Base-by-base conservation (phyloP, 2,329 filamentous ascomycete genomes). In the Penicillium sp. region DNA sequence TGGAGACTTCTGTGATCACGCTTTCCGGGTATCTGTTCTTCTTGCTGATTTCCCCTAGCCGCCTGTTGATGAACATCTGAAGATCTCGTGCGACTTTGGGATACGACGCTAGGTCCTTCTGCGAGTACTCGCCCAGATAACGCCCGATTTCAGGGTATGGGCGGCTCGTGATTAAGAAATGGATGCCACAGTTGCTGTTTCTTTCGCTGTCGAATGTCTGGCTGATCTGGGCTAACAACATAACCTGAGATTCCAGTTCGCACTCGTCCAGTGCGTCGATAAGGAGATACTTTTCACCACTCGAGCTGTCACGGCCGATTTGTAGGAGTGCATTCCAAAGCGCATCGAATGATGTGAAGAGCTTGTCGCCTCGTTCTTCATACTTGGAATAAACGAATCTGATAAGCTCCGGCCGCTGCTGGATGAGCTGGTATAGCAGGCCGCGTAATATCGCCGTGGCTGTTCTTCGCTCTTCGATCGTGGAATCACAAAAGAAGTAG, bases 221-320 rank as follows among this genome's bases (percentile, higher is more conserved):
- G 19, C 35, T 51, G 26, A 67, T 62, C 41, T 66, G 64, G 8
- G 15, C 17, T 9, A 67, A 47, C 1, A 69, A 46, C 1, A 51
- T 60, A n/a, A 60, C 26, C 49, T 66, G 63, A 35, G 66, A 66
- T 17, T 61, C 51, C 5, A 8, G 9, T 9, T 67, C 60, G 21
- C 67, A 70, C 61, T 70, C 68, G 44, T 70, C 68, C 35, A 70
- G 51, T 11, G 67, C 67, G 55, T 70, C 68, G 15, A 62, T 58
- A 23, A 69, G 58, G 38, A 59, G 65, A 55, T 65, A 70, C 29
- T 64, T 47, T 29, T 59, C 38, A 9, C 45, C 21, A 46, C 53
- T 48, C 6, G n/a, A 19, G 15, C 46, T 38, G 5, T 62, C 60
- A 15, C 23, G 17, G 13, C 56, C 58, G 3, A 65, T 64, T 7